Conservation (phyloP, 164 flowering plant species). For the Akebia trifoliata region DNA sequence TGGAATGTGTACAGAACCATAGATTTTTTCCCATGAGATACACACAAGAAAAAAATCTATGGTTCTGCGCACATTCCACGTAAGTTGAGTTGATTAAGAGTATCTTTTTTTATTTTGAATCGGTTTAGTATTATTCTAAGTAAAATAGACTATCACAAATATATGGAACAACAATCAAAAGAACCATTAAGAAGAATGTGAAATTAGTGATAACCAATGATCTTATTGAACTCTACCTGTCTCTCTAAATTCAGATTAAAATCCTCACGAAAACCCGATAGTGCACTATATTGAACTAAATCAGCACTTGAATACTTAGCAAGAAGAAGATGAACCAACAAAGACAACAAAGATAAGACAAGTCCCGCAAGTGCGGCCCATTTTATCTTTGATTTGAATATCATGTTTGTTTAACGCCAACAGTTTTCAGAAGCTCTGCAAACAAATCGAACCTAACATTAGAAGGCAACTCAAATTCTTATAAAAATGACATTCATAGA, state of each 20-base stretch:
- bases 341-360: constrained; percentile 54
- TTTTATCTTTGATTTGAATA: constrained; percentile 74
- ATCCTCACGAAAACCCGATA: constrained; percentile 38
- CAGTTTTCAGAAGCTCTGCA: neutral
- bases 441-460: constrained; percentile 10
- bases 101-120: no score
- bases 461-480: neutral
- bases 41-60: no score
- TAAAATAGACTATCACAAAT: neutral
- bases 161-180: neutral
- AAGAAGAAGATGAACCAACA: constrained; percentile 66
- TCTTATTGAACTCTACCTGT: constrained; percentile 26
- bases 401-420: constrained; percentile 33
- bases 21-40: no score
- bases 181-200: neutral
- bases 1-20: no score
- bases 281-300: constrained; percentile 36
- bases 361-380: constrained; percentile 67
- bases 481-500: neutral
- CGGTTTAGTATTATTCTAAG: no score
- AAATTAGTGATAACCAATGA: neutral
- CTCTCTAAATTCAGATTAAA: constrained; percentile 23
- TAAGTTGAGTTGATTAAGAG: no score
- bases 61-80: no score
- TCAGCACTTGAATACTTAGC: constrained; percentile 56